These are phyloP conservation scores for Claviceps humidiphila DNA, from an alignment of 2,329 filamentous ascomycete genomes.

Conservation along the genomic window DNA sequence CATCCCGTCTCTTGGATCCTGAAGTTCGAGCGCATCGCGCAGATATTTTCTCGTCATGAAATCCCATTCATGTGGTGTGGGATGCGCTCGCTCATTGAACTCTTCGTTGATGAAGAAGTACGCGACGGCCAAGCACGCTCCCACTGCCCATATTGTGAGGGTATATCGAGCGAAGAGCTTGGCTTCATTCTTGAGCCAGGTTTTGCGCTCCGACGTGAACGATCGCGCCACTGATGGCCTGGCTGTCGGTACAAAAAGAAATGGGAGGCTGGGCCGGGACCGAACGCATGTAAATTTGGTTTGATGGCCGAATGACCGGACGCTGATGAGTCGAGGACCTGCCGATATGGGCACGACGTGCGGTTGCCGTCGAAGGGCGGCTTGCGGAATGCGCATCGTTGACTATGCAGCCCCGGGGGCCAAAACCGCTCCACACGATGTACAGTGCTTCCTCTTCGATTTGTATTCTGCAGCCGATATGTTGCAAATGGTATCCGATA, in stretches of 20 bases:
- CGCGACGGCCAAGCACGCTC: slow-evolving; percentile 45
- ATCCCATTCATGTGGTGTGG: slow-evolving; percentile 73
- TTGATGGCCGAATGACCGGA: slow-evolving; percentile 16
- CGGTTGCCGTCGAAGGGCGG: slow-evolving; percentile 16
- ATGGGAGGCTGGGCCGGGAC: slow-evolving; percentile 28
- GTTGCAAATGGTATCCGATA: background rate
- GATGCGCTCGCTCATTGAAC: slow-evolving; percentile 58
- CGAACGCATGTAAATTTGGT: slow-evolving; percentile 16
- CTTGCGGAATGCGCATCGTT: slow-evolving; percentile 27
- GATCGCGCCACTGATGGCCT: slow-evolving; percentile 50
- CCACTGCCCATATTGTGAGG: slow-evolving; percentile 49
- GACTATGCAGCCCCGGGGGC: slow-evolving; percentile 3
- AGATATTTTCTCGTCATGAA: slow-evolving; percentile 56
- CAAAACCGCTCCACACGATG: background rate
- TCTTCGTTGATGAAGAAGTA: slow-evolving; percentile 60
- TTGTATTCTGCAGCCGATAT: background rate
- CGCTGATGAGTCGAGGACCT: slow-evolving; percentile 10
- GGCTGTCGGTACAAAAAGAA: slow-evolving; percentile 32
- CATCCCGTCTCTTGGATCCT: slow-evolving; percentile 36
- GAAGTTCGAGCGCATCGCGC: slow-evolving; percentile 48
- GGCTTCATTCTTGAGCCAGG: slow-evolving; percentile 58
- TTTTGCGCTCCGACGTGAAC: slow-evolving; percentile 65
- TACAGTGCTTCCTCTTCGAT: background rate
- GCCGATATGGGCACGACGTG: slow-evolving; percentile 4
- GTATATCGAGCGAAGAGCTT: slow-evolving; percentile 57